These are phyloP conservation scores for Dothiorella sarmentorum DNA, from an alignment of 2,329 filamentous ascomycete genomes.

Conservation along the genomic window DNA sequence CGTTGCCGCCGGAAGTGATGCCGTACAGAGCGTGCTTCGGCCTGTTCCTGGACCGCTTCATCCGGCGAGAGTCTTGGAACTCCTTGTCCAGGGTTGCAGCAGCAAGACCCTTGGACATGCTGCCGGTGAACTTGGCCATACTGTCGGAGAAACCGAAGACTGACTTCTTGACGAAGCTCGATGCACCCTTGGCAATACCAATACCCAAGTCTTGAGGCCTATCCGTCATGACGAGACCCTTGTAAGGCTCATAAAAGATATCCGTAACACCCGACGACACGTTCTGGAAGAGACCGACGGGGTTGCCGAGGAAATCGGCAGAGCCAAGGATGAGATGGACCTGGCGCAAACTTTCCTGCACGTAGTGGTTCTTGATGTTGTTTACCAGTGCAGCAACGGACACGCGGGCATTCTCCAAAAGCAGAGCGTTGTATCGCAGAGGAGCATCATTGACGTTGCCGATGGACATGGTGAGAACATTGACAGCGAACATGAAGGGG, in stretches of 20 bases:
- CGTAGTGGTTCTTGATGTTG: constrained; percentile 91
- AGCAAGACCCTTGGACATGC: constrained; percentile 91
- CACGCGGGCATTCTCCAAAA: constrained; percentile 92
- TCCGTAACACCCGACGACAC: constrained; percentile 95
- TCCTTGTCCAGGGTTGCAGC: constrained; percentile 97
- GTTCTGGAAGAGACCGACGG: constrained; percentile 96
- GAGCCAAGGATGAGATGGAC: constrained; percentile 97
- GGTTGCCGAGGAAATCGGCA: constrained; percentile 95
- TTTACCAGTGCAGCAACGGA: constrained; percentile 79
- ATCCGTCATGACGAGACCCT: constrained; percentile 94
- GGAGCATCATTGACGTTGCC: constrained; percentile 98
- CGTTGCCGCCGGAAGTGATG: constrained; percentile 91
- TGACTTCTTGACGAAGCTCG: constrained; percentile 96
- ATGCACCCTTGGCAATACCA: constrained; percentile 93
- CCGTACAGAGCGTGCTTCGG: constrained; percentile 97
- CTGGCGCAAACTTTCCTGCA: constrained; percentile 91
- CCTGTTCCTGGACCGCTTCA: constrained; percentile 86
- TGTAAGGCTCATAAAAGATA: constrained; percentile 99
- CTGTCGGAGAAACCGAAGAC: constrained; percentile 97
- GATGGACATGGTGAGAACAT: constrained; percentile 98
- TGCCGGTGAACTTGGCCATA: constrained; percentile 96
- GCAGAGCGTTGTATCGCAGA: constrained; percentile 85
- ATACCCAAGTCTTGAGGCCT: constrained; percentile 91
- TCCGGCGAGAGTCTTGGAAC: constrained; percentile 93
- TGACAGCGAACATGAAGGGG: constrained; percentile 97